Base-by-base conservation (phyloP, 148 eudicot genomes). In the Arctostaphylos glauca region DNA sequence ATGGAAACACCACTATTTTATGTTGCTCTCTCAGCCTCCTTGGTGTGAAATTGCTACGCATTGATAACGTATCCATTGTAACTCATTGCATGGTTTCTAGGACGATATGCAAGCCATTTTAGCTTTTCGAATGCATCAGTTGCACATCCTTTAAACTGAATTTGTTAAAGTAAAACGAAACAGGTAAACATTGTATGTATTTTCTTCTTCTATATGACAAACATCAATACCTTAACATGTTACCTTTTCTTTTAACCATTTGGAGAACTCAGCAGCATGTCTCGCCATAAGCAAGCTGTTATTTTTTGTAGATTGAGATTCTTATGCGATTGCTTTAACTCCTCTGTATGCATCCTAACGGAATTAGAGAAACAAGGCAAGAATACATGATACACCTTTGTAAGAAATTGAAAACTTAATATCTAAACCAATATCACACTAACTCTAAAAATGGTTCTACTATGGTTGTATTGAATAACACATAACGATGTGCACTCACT, bases 1-100 rank as follows among this genome's bases (percentile, higher is more conserved):
- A 67, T 67, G 72, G 72, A 67, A 67, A 67, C 46, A 67, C 72
- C 44, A 67, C 18, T 59, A 59, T 59, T 59, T 19, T 59, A 25
- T 2, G 66, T 59, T 59, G 66, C 19, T 59, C n/a, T 59, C 21
- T 59, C 66, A 59, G 23, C 66, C 6, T 59, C 66, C 66, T 59
- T 59, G 19, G 25, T n/a, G 66, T 19, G 66, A n/a, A 59, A n/a
- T 25, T 9, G 25, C 25, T n/a, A 10, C 66, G 23, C 66, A 59
- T 59, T 59, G 66, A n/a, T 59, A 25, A 59, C n/a, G 7, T 19
- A 59, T 18, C 66, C 10, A 0, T 9, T 59, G n/a, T n/a, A 59
- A 6, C 60, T 56, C 60, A 56, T 15, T 1, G 60, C 60, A 0
- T 56, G 60, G 8, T 59, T 59, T 59, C 25, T n/a, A 1, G 25